phyloP scores from a whole-genome alignment of 106 monocot genomes.

The Phalaenopsis equestris region DNA sequence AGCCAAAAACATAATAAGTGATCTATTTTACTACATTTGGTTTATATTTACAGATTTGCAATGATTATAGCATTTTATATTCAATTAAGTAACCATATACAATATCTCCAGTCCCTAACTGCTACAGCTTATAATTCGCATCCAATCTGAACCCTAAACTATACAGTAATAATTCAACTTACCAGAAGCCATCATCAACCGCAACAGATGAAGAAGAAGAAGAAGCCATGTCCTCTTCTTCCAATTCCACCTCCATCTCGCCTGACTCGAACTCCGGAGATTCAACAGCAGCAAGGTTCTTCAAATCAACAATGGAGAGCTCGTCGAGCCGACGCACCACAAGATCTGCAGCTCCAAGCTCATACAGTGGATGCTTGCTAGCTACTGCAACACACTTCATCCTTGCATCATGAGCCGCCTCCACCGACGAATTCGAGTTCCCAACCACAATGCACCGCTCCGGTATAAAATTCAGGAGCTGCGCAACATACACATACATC shows the following conservation, averaged over 20 bases:
- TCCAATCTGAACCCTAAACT: conserved; percentile 14
- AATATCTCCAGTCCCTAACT: not conserved
- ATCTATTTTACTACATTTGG: not conserved
- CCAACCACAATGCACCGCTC: conserved; percentile 93
- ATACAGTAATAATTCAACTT: conserved; percentile 7
- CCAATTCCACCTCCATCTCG: conserved; percentile 56
- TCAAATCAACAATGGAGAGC: conserved; percentile 75
- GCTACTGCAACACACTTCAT: conserved; percentile 98
- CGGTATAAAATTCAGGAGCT: conserved; percentile 69
- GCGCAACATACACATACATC: conserved; percentile 82
- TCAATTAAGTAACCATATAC: not conserved
- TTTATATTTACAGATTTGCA: conserved; percentile 9
- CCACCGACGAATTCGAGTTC: conserved; percentile 82
- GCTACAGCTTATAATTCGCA: not conserved
- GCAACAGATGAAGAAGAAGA: conserved; percentile 38
- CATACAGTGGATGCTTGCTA: conserved; percentile 72
- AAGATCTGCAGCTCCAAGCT: conserved; percentile 77
- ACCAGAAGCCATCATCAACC: conserved; percentile 61
- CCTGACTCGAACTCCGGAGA: conserved; percentile 54
- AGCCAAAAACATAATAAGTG: not conserved
- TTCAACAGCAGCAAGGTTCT: conserved; percentile 72
- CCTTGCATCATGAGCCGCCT: conserved; percentile 80
- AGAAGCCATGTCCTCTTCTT: conserved; percentile 23
- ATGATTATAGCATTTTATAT: not conserved
- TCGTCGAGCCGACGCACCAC: conserved; percentile 69